Evolutionary conservation across 305 asterid species (phyloP), one percentile per base, ranked within the genome.

Genomic region (Withania somnifera): DNA sequence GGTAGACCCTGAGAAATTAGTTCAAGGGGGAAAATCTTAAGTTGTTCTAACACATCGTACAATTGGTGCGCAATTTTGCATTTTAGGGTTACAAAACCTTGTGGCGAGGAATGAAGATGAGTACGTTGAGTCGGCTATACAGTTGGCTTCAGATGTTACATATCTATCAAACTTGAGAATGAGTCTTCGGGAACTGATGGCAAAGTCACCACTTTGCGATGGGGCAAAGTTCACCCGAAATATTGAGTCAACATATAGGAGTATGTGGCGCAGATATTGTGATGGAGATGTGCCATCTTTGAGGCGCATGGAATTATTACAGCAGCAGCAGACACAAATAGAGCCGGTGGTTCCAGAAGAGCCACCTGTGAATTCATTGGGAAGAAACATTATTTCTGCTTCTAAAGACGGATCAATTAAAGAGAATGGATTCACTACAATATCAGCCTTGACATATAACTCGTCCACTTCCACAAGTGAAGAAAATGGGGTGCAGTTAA

Each of bases 21-120:
- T 69, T 13, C n/a, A 15, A 40, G 36, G 54, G 78, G 66, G n/a
- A 2, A 30, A 50, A 60, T 15, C 53, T 4, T 7, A 71, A 24
- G 40, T 71, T 47, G 9, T 28, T 50, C 47, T 75, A 9, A 75
- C 28, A 28, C 80, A 7, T 75, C 58, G 73, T 79, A 20, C 73
- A 79, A 36, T 79, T 79, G 36, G 26, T 79, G 20, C 24, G 28
- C 6, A 61, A 79, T 79, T 73, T 82, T 83, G 53, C 82, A 66
- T 53, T 84, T 26, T 92, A 97, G 99, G 99, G 82, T 84, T 92
- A 88, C 80, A 85, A 82, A 88, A 95, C 79, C 88, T 97, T 86
- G 95, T 93, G 38, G 97, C 98, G 32, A 86, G 87, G 85, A 87
- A 89, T 84, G 99, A 97, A 89, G 98, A 93, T n/a, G 98, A 95